A percentile compares a stretch with the other conserved stretches of the same genome.
Conservation (phyloP, 805 yeast species). For the Nakazawaea populi region DNA sequence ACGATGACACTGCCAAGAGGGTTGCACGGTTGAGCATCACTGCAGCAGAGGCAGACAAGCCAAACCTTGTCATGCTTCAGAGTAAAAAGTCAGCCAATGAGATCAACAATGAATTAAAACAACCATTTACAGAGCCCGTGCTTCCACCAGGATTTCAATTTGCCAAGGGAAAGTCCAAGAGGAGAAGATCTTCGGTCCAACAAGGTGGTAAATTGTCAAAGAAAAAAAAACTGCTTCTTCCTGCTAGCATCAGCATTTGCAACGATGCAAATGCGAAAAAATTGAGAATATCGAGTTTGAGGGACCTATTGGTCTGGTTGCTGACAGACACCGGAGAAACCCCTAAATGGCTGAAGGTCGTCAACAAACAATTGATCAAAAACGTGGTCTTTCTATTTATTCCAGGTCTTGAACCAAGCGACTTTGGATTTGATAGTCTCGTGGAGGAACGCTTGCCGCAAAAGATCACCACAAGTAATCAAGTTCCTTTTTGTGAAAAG, state of each 20-base stretch:
- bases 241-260: slow-evolving; percentile 17
- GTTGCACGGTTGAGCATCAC: slow-evolving; percentile 25
- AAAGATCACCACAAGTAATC: neutral
- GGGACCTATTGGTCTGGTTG: slow-evolving; percentile 39
- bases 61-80: neutral
- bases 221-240: slow-evolving; percentile 26
- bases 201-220: slow-evolving; percentile 19
- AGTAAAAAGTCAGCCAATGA: neutral
- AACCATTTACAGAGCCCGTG: neutral
- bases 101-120: neutral
- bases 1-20: slow-evolving; percentile 16
- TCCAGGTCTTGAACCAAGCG: slow-evolving; percentile 54
- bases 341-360: slow-evolving; percentile 46
- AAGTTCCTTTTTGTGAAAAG: slow-evolving; percentile 23
- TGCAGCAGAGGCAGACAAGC: slow-evolving; percentile 10
- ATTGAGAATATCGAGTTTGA: slow-evolving; percentile 32
- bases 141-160: neutral
- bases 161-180: neutral
- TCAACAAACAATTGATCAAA: slow-evolving; percentile 40
- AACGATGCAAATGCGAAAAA: slow-evolving; percentile 15
- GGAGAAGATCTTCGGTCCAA: slow-evolving; percentile 36
- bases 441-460: slow-evolving; percentile 10
- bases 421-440: slow-evolving; percentile 31
- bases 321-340: slow-evolving; percentile 33
- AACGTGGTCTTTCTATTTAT: slow-evolving; percentile 53